Base-by-base conservation (phyloP, 106 monocot species). In the Hemerocallis citrina region DNA sequence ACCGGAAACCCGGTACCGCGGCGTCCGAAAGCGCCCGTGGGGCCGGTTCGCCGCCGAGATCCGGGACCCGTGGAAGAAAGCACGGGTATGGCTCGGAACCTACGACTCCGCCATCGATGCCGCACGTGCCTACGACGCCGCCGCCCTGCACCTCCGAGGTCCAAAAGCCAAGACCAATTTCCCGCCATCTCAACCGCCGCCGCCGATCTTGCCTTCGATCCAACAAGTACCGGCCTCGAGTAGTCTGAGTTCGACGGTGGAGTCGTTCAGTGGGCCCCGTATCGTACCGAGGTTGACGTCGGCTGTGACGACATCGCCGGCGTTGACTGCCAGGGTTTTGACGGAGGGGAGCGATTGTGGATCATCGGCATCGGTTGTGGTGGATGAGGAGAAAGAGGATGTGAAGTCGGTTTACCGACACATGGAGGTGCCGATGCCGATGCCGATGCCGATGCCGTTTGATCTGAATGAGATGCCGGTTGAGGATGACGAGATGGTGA, bases 141-240 rank as follows among this genome's bases (percentile, higher is more conserved):
- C 83, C 37, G 83, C 83, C 1, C 60, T 59, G 14, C 37, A 69
- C 13, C 70, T 83, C 67, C 78, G 78, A 2, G 83, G 83, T 24
- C 66, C 78, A 57, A 83, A 78, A 57, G 78, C 83, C 48, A 78
- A 74, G 57, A 77, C 78, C 50, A 83, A 83, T 67, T 83, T 83
- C 74, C 33, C 44, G 15, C 45, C 27, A 1, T 9, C 21, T 44
- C 21, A 9, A 7, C 58, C 21, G 14, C 44, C 40, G 17, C 57
- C 34, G 0, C 19, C 17, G 15, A n/a, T n/a, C n/a, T n/a, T n/a
- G n/a, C n/a, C n/a, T n/a, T n/a, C n/a, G n/a, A n/a, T n/a, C n/a
- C n/a, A n/a, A n/a, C 24, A 54, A 4, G 52, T 46, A 20, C 74
- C 74, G 27, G 50, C 74, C 1, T 39, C 61, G 32, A 74, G 74